A percentile compares a stretch with the other conserved stretches of the same genome.
Conservation (phyloP, 768 basidiomycete species). For the Vararia minispora region DNA sequence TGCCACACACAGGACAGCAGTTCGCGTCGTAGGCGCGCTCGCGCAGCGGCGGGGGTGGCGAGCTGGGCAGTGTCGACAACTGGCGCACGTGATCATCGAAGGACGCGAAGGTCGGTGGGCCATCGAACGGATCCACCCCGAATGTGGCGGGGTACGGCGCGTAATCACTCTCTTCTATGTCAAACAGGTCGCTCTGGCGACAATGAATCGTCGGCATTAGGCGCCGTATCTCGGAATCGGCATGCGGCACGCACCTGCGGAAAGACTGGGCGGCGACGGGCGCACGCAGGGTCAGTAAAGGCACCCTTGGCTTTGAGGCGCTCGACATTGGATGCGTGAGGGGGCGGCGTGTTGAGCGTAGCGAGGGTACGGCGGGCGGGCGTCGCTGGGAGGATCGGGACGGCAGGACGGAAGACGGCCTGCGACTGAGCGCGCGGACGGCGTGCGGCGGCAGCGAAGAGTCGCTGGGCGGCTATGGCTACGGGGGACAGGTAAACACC, state of each 20-base stretch:
- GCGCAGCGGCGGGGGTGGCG: conserved; percentile 20
- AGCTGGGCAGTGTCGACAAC: conserved; percentile 16
- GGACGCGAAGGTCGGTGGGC: conserved; percentile 16
- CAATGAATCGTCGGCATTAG: too few species aligned
- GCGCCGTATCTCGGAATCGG: too few species aligned
- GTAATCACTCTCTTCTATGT: conserved; percentile 65
- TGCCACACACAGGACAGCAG: conserved; percentile 58
- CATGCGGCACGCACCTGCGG: conserved; percentile 26
- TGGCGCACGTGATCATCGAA: conserved; percentile 22
- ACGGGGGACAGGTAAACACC: conserved; percentile 4
- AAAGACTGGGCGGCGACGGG: conserved; percentile 28
- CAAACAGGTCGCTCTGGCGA: conserved; percentile 42
- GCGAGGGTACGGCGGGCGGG: conserved; percentile 26
- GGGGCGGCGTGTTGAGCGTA: conserved; percentile 53
- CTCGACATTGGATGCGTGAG: conserved; percentile 40
- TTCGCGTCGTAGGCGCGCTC: conserved; percentile 20
- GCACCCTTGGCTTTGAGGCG: conserved; percentile 59
- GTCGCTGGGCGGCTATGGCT: neutral
- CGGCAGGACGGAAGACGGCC: conserved; percentile 18
- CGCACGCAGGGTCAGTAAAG: conserved; percentile 58
- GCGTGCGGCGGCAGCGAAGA: conserved; percentile 11
- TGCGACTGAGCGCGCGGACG: conserved; percentile 17
- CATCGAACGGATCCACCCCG: conserved; percentile 34
- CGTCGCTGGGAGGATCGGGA: conserved; percentile 17
- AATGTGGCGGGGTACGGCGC: conserved; percentile 32